Percentiles rank a stretch among this genome's conserved stretches.
Evolutionary conservation across 495 filamentous ascomycete species (phyloP).

Genomic region (Neurospora tetrasperma): DNA sequence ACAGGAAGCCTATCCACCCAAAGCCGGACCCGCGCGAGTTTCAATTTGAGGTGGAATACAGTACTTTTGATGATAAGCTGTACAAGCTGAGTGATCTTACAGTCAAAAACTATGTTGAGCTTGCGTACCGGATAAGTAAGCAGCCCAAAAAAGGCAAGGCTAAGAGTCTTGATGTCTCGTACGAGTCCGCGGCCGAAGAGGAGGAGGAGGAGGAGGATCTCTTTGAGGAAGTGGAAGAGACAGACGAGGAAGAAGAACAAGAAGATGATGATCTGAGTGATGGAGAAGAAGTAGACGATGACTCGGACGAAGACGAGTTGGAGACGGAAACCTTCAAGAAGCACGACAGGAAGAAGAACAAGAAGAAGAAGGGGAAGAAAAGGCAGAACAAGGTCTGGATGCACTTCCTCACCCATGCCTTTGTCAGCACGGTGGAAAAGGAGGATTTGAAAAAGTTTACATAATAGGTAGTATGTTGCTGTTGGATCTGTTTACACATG

Average conservation of each 20-base stretch:
- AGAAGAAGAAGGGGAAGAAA: slow-evolving; percentile 35
- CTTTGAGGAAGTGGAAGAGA: background rate
- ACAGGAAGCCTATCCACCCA: slow-evolving; percentile 38
- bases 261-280: slow-evolving; percentile 3
- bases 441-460: slow-evolving; percentile 43
- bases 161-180: background rate
- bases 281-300: background rate
- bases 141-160: slow-evolving; percentile 20
- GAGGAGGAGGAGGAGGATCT: slow-evolving; percentile 1
- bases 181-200: slow-evolving; percentile 2
- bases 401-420: slow-evolving; percentile 67
- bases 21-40: slow-evolving; percentile 53
- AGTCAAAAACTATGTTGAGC: slow-evolving; percentile 64
- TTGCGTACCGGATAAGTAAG: slow-evolving; percentile 69
- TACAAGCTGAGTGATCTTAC: slow-evolving; percentile 78
- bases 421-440: slow-evolving; percentile 58
- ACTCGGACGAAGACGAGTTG: slow-evolving; percentile 11
- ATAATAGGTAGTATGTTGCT: background rate
- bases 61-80: slow-evolving; percentile 61
- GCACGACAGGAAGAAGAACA: slow-evolving; percentile 34
- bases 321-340: slow-evolving; percentile 21
- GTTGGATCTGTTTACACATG: background rate
- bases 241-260: background rate
- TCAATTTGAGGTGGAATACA: slow-evolving; percentile 75
- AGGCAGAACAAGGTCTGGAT: slow-evolving; percentile 56